These are phyloP conservation scores for Phtheirospermum japonicum DNA, from an alignment of 257 asterid species.

Conservation along the genomic window DNA sequence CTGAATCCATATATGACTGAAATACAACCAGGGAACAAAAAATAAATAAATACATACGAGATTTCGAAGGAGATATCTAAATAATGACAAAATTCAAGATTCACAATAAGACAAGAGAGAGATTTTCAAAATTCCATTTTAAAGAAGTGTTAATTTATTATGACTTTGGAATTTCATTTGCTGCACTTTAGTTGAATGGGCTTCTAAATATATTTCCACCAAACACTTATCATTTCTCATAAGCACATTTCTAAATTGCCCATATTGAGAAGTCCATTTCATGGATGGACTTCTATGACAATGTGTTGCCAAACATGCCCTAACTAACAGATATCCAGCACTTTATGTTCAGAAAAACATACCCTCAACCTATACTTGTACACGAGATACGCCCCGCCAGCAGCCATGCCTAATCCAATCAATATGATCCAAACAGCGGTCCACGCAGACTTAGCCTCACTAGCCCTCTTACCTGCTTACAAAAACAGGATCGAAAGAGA, in stretches of 20 bases:
- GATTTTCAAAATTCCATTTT: no score
- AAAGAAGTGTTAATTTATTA: no score
- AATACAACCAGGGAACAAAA: conserved; percentile 12
- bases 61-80: no score
- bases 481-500: conserved; percentile 13
- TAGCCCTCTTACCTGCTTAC: conserved; percentile 54
- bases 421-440: conserved; percentile 66
- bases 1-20: conserved; percentile 93
- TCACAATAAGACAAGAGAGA: no score
- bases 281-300: no score
- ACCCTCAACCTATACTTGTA: conserved; percentile 74
- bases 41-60: neutral
- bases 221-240: no score
- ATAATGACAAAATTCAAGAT: neutral
- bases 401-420: conserved; percentile 55
- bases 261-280: no score
- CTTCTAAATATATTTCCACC: no score
- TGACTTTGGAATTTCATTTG: no score
- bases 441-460: conserved; percentile 71
- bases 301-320: no score
- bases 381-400: conserved; percentile 61
- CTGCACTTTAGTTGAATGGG: no score
- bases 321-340: neutral
- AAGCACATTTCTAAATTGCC: no score
- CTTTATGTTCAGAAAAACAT: conserved; percentile 31